Conservation (phyloP, 805 yeast genomes). For the Starmerella gropengiesseri region DNA sequence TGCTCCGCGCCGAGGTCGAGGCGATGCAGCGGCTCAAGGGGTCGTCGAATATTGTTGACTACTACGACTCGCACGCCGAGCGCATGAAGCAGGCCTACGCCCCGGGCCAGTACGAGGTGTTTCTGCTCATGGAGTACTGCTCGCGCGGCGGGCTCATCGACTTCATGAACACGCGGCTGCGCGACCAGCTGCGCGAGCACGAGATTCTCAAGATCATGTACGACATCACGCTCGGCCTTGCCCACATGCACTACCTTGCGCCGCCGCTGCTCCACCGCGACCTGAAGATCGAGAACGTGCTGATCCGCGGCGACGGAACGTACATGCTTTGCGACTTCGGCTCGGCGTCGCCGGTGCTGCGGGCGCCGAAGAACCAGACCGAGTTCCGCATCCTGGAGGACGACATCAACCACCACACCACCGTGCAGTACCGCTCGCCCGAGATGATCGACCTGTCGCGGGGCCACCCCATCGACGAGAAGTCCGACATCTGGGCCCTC, state of each 20-base stretch:
- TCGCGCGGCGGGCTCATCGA: slow-evolving; percentile 74
- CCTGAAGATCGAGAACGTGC: slow-evolving; percentile 86
- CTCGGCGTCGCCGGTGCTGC: slow-evolving; percentile 58
- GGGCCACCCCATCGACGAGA: slow-evolving; percentile 78
- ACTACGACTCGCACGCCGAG: slow-evolving; percentile 92
- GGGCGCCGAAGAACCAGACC: slow-evolving; percentile 64
- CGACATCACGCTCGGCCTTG: slow-evolving; percentile 69
- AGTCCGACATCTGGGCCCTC: slow-evolving; percentile 92
- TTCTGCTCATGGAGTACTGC: slow-evolving; percentile 87
- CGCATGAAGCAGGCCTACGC: slow-evolving; percentile 37
- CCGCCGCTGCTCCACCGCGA: slow-evolving; percentile 81
- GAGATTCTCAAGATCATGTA: slow-evolving; percentile 77
- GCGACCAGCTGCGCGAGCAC: slow-evolving; percentile 61
- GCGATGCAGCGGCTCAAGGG: slow-evolving; percentile 87
- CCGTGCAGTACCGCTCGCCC: slow-evolving; percentile 91
- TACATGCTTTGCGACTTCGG: slow-evolving; percentile 93
- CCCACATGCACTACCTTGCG: slow-evolving; percentile 65
- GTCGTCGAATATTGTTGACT: slow-evolving; percentile 68
- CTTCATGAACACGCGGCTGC: slow-evolving; percentile 76
- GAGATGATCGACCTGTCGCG: slow-evolving; percentile 88
- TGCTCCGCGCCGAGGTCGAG: slow-evolving; percentile 87
- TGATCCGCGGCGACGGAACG: slow-evolving; percentile 53
- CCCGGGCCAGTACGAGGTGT: slow-evolving; percentile 60
- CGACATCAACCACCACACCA: slow-evolving; percentile 80
- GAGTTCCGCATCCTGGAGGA: slow-evolving; percentile 69